Conservation (phyloP, 202 grass and related monocot species). For the Carex sylvatica region DNA sequence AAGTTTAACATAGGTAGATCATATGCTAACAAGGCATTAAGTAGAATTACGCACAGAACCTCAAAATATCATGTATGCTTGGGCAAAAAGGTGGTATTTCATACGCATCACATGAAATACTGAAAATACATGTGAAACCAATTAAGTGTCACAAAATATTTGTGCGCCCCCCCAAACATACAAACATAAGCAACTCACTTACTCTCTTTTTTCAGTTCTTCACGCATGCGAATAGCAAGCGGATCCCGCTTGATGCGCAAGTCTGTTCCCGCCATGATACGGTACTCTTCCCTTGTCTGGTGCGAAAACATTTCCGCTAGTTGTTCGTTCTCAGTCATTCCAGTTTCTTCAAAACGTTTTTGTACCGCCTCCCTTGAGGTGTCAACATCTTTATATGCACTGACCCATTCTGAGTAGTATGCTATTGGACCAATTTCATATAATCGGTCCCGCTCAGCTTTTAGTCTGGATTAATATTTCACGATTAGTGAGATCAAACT, state of each 20-base stretch:
- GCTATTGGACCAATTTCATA: conserved; percentile 86
- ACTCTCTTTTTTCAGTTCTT: conserved; percentile 93
- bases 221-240: conserved; percentile 81
- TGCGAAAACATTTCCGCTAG: conserved; percentile 85
- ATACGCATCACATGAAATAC: background rate
- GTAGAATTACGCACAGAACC: background rate
- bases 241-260: conserved; percentile 69
- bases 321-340: conserved; percentile 70
- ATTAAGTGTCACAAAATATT: background rate
- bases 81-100: background rate
- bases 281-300: conserved; percentile 83
- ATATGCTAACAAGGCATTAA: background rate
- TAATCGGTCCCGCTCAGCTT: conserved; percentile 61
- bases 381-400: conserved; percentile 71
- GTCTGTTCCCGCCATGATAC: conserved; percentile 89
- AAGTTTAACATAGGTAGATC: background rate
- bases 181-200: conserved; percentile 27
- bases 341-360: conserved; percentile 81
- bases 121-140: background rate
- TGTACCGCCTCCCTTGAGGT: conserved; percentile 71
- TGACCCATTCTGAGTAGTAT: conserved; percentile 97
- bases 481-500: background rate
- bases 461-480: conserved; percentile 56
- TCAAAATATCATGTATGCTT: background rate
- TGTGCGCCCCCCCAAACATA: background rate